phyloP scores from a whole-genome alignment of 2,329 filamentous ascomycete genomes.

The Aureobasidium sp. region DNA sequence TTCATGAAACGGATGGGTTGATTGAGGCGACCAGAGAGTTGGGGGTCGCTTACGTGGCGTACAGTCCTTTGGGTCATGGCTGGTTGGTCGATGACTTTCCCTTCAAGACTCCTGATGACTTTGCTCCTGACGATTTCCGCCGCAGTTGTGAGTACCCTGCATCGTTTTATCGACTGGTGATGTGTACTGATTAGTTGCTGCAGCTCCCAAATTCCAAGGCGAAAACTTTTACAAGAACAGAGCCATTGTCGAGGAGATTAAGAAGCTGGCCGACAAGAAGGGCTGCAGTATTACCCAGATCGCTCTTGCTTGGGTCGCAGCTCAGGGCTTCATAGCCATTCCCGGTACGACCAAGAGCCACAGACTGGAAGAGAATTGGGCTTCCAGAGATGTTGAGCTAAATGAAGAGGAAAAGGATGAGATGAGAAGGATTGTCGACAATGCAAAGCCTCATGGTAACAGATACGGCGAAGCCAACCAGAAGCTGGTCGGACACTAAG shows the following conservation, averaged over 20 bases:
- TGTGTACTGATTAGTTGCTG: not conserved
- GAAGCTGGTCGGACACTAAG: slow-evolving; percentile 13
- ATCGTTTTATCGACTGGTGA: no score
- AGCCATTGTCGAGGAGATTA: slow-evolving; percentile 21
- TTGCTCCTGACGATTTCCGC: slow-evolving; percentile 26
- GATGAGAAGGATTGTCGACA: slow-evolving; percentile 33
- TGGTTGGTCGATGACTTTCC: slow-evolving; percentile 35
- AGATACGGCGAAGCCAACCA: slow-evolving; percentile 23
- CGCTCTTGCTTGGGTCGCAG: slow-evolving; percentile 21
- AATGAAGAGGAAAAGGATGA: slow-evolving; percentile 33
- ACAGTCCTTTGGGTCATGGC: slow-evolving; percentile 33
- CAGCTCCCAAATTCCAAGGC: slow-evolving; percentile 23
- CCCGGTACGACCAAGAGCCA: slow-evolving; percentile 19
- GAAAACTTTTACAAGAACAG: slow-evolving; percentile 25
- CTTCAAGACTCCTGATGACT: slow-evolving; percentile 28
- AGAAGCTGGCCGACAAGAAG: not conserved
- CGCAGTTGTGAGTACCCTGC: slow-evolving; percentile 1
- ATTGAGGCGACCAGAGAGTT: slow-evolving; percentile 39
- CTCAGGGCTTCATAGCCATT: slow-evolving; percentile 22
- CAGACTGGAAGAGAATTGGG: slow-evolving; percentile 20
- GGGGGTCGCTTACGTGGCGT: slow-evolving; percentile 32
- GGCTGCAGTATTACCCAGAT: not conserved
- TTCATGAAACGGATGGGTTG: slow-evolving; percentile 38
- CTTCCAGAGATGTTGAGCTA: slow-evolving; percentile 20
- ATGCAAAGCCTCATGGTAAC: slow-evolving; percentile 31